Conservation (phyloP, 225 moss, liverwort and hornwort genomes). For the Antitrichia curtipendula region DNA sequence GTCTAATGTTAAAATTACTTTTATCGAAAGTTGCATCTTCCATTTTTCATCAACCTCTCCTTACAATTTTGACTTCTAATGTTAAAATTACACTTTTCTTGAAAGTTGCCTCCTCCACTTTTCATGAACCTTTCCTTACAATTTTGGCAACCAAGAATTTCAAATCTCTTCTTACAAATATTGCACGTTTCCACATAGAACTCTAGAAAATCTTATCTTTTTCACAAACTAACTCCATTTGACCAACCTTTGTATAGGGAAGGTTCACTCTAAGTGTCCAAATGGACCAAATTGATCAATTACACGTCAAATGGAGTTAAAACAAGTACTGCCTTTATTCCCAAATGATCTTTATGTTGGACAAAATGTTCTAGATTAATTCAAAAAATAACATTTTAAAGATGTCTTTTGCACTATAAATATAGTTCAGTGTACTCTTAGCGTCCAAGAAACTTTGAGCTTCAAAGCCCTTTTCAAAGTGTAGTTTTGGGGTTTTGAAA, state of each 20-base stretch:
- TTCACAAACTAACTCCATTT: background rate
- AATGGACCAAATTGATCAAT: too few relatives aligned
- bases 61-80: background rate
- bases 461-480: too few relatives aligned
- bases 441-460: too few relatives aligned
- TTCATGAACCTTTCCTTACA: accelerated
- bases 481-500: too few relatives aligned
- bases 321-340: too few relatives aligned
- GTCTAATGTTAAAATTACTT: background rate
- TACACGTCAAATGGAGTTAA: too few relatives aligned
- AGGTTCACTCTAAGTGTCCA: too few relatives aligned
- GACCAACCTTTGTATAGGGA: background rate
- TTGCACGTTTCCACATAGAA: background rate
- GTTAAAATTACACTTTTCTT: background rate
- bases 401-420: too few relatives aligned
- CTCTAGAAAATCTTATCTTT: background rate
- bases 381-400: too few relatives aligned
- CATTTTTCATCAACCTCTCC: background rate
- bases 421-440: too few relatives aligned
- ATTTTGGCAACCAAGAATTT: accelerated
- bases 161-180: background rate
- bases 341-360: too few relatives aligned
- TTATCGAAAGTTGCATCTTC: background rate
- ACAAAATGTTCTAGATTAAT: too few relatives aligned
- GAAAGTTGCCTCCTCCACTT: accelerated